phyloP scores from a whole-genome alignment of 1,284 basidiomycete species.

The Lignosus rhinocerotis region DNA sequence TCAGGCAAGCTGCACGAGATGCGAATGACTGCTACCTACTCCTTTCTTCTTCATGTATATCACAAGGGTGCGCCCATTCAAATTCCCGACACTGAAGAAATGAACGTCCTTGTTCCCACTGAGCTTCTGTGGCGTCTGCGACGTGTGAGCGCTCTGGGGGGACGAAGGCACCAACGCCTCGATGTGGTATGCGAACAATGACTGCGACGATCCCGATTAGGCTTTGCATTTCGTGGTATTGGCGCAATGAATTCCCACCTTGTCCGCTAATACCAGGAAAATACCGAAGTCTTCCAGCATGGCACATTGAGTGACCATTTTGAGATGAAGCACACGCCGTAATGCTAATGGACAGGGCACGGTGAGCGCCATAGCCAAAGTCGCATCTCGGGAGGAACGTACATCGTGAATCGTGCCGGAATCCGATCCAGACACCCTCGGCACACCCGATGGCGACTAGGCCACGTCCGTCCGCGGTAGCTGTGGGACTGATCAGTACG shows the following conservation, averaged over 20 bases:
- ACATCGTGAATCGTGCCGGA: conserved; percentile 86
- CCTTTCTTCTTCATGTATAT: conserved; percentile 97
- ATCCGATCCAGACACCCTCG: conserved; percentile 96
- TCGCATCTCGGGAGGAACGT: conserved; percentile 29
- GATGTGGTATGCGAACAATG: conserved; percentile 87
- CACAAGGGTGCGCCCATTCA: conserved; percentile 84
- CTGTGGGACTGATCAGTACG: conserved; percentile 37
- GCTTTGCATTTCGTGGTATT: neutral
- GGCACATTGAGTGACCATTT: conserved; percentile 90
- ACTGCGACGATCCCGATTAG: conserved; percentile 37
- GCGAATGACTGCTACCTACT: conserved; percentile 44
- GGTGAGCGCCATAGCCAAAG: neutral
- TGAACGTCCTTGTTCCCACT: conserved; percentile 89
- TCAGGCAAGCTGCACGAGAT: neutral
- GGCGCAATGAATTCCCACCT: conserved; percentile 46
- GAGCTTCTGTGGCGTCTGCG: conserved; percentile 82
- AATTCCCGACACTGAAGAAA: conserved; percentile 91
- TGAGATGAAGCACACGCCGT: conserved; percentile 87
- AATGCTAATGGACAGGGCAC: conserved; percentile 52
- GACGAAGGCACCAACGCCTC: conserved; percentile 92
- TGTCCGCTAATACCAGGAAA: conserved; percentile 92
- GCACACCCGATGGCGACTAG: conserved; percentile 93
- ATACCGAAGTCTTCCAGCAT: conserved; percentile 95
- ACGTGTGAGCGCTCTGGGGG: conserved; percentile 60
- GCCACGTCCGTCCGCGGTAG: conserved; percentile 78